Base-by-base conservation (phyloP, 106 monocot species). In the Dactylorhiza incarnata region DNA sequence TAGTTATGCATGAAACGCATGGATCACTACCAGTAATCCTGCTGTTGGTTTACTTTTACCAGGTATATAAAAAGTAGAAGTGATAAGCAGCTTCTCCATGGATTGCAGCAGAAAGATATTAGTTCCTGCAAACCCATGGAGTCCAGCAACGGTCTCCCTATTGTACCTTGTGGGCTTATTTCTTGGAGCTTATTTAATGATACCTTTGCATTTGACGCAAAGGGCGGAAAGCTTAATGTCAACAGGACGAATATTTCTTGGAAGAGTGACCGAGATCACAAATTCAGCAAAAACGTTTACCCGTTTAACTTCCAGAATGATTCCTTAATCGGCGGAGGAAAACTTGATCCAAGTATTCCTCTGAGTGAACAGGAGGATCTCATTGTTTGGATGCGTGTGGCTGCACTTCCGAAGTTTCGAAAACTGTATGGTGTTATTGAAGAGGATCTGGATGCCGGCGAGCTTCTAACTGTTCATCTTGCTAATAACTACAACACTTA, bases 111-210 rank as follows among this genome's bases (percentile, higher is more conserved):
- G 20, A 80, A 78, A 63, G 82, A 82, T 62, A 87, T 52, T 73
- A 81, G 88, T 78, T 85, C 85, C 11, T 95, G 95, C 79, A 78
- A 49, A 70, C 92, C 90, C 47, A 73, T 79, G 72, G 85, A 92
- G 49, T 62, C 51, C 3, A 80, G 73, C 80, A 88, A 87, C 77
- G 87, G 90, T 49, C 82, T 84, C 55, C 90, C 95, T 74, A 85
- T 95, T 52, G 84, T 95, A 56, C 95, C 95, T 48, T 95, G 95
- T 79, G 95, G 95, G 45, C 85, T 95, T 72, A 90, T 95, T 49
- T 86, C 95, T n/a, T 95, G 95, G 95, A 92, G 92, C 67, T 87
- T 95, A 68, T 96, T 96, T 79, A 96, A 96, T 78, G 93, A 96
- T 77, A 85, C 85, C 4, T 96, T 84, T 53, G 72, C 55, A 54